Evolutionary conservation across 1,284 basidiomycete genomes (phyloP), one percentile per base, ranked within the genome.

Genomic region (Ustilago sp.): DNA sequence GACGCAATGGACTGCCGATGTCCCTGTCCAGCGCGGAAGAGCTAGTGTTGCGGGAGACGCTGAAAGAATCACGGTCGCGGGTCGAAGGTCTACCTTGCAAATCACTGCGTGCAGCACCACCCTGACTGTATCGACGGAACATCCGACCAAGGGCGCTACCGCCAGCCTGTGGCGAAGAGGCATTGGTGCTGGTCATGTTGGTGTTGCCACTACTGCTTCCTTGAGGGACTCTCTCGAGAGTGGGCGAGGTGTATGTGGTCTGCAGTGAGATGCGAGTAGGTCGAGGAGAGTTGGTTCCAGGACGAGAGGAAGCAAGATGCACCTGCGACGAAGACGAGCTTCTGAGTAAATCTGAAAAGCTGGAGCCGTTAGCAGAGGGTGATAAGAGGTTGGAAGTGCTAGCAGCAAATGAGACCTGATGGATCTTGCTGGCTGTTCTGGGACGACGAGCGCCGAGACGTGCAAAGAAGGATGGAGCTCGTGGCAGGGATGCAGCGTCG

Each of bases 51-150:
- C 68, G 59, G 13, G 68, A 19, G 50, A 67, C 57, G 35, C 64
- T 61, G 67, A 67, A 59, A 1, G 65, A 59, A 17, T 70, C 58
- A 45, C 63, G 61, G 31, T 50, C 48, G 9, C 73, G 57, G 17
- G 63, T 73, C 11, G 65, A 48, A 11, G 67, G 59, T 13, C 68
- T 62, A 8, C 3, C 43, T 39, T 70, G 66, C 23, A 62, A 55
- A 3, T 71, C 73, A 38, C 32, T 36, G 15, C 68, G 57, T 11
- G 52, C 35, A 6, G 72, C 48, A 23, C 61, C 72, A 39, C 70
- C 74, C 17, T 81, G 81, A 50, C 75, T 79, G 68, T 81, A 81
- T 12, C 81, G 66, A n/a, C 81, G 66, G 55, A 81, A 80, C 78
- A 81, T 81, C 43, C 80, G 68, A 31, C 81, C 80, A 39, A 83